Base-by-base conservation (phyloP, 805 yeast species). In the Candida endomychidarum region DNA sequence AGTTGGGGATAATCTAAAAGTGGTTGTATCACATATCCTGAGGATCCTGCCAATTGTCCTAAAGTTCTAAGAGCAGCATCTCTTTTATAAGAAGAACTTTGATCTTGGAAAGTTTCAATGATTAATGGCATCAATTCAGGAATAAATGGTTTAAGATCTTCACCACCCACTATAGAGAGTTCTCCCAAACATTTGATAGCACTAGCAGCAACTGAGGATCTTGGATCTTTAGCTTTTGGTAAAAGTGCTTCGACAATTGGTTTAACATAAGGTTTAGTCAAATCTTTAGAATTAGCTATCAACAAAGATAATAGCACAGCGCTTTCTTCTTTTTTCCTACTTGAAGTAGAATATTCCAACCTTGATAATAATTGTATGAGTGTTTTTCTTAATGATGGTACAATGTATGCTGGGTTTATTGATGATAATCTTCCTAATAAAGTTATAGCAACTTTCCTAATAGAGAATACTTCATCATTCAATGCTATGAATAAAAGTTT, bases 11-110 rank as follows among this genome's bases (percentile, higher is more conserved):
- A 90, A 45, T 89, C 96, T 21, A 90, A 62, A 30, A 88, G 70
- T 1, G 99, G 99, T 38, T 89, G 91, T 27, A 93, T 89, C 12
- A 93, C 99, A 57, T 91, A 91, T 3, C 97, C 97, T 0, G 97
- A 82, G 2, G 96, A 84, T 8, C 89, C 79, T 1, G 98, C 81
- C 20, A 93, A 65, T 52, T 90, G 96, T 2, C 96, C 96, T 39
- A 93, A 65, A 0, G 98, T 78, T 49, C 80, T 81, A 46, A 93
- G 67, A 0, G 98, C 96, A 1, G 96, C 90, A 55, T 88, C 93
- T 52, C 97, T 72, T 55, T 89, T 90, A 53, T 77, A 75, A 1
- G 86, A 78, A n/a, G 95, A 83, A 30, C 93, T 84, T 60, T 89
- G 97, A 52, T 91, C 98, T 54, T 87, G 95, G 46, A 93, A 82